Evolutionary conservation across 805 yeast species (phyloP).

Genomic region (Jamesozyma hellenica): DNA sequence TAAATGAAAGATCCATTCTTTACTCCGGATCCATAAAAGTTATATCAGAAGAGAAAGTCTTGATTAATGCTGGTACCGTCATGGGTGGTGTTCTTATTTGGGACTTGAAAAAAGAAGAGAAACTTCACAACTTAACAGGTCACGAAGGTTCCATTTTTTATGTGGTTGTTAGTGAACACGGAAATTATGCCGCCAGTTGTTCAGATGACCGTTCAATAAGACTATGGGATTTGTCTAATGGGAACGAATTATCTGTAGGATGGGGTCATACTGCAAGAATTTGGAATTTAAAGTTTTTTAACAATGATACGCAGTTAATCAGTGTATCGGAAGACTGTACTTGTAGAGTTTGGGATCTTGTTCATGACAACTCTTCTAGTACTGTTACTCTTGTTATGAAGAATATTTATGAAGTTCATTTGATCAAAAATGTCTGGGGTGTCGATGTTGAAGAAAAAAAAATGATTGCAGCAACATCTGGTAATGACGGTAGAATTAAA

Average conservation of each 20-base stretch:
- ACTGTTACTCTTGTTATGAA: slow-evolving; percentile 16
- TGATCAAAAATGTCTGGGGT: slow-evolving; percentile 85
- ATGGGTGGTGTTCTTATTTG: slow-evolving; percentile 80
- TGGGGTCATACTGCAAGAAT: slow-evolving; percentile 97
- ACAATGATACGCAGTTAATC: slow-evolving; percentile 33
- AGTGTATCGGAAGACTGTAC: slow-evolving; percentile 86
- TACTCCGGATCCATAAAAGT: slow-evolving; percentile 74
- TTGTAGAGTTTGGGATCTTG: slow-evolving; percentile 62
- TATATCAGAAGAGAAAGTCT: slow-evolving; percentile 32
- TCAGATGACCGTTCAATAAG: slow-evolving; percentile 90
- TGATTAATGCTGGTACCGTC: slow-evolving; percentile 85
- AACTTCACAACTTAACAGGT: slow-evolving; percentile 48
- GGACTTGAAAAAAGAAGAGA: slow-evolving; percentile 40
- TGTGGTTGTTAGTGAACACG: slow-evolving; percentile 50
- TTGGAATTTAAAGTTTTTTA: slow-evolving; percentile 65
- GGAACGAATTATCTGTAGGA: slow-evolving; percentile 59
- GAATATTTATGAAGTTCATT: slow-evolving; percentile 54
- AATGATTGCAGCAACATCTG: slow-evolving; percentile 67
- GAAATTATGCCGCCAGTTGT: slow-evolving; percentile 58
- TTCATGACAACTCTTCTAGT: slow-evolving; percentile 9
- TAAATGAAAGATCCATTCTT: slow-evolving; percentile 68
- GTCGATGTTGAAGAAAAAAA: slow-evolving; percentile 42
- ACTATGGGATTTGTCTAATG: slow-evolving; percentile 54
- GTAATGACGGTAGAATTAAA: slow-evolving; percentile 82
- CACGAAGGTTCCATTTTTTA: slow-evolving; percentile 93